Evolutionary conservation across 306 rosid species (phyloP), one percentile per base, ranked within the genome.

Genomic region (Malus orientalis): DNA sequence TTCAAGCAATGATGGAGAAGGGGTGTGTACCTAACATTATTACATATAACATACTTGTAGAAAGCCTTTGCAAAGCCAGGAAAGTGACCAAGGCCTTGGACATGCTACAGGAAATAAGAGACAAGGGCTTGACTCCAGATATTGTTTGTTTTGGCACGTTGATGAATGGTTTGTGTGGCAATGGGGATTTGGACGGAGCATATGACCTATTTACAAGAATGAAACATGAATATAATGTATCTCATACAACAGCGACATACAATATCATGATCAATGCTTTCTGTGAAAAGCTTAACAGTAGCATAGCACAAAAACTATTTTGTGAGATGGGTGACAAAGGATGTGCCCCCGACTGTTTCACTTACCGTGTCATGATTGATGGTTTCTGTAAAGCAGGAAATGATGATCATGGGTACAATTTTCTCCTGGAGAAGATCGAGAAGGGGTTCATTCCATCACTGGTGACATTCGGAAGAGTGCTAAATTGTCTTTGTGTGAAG

Each of bases 351-450:
- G 97, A 91, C 75, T 75, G 74, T 86, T 94, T 87, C 84, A 85
- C 95, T 22, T 94, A 87, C 55, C 86, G 96, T 55, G 85, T 90
- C 83, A 82, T 94, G 85, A 92, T 91, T 51, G 98, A 94, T 75
- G 87, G 91, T 58, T 90, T 88, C 83, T 91, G 96, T 89, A 91
- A 85, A 88, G 85, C 74, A 2, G 98, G 90, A 70, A 83, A 85
- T 69, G 83, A 87, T 18, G 86, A 88, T 67, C 80, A 63, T 27
- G 98, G 96, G 74, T 87, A 81, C 74, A 81, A 60, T 59, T 83
- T 87, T 83, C 87, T 94, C 60, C 55, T 87, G 73, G 87, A 91
- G 80, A 87, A 81, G 61, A 78, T 92, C 57, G 82, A 82, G 79
- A 92, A 86, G 78, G 87, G 89, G 64, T 81, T 89, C 70, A 72